Evolutionary conservation across 768 basidiomycete genomes (phyloP), one percentile per base, ranked within the genome.

Genomic region (Rhodotorula babjevae): DNA sequence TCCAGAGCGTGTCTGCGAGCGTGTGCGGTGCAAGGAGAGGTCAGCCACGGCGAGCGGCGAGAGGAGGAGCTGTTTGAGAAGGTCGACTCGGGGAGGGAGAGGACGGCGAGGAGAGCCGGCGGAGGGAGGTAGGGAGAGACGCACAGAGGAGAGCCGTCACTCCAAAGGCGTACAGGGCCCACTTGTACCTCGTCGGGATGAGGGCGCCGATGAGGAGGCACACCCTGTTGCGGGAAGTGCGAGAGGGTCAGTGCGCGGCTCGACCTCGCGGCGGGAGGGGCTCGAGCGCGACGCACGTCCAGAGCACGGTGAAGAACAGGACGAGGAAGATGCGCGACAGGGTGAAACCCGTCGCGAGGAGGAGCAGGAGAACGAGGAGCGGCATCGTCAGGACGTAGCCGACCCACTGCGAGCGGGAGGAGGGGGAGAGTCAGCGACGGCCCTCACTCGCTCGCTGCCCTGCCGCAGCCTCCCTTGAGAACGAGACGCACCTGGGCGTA

Each of bases 311-410:
- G 29, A 60, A 33, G 74, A 61, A 65, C 56, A 69, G 50, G 31
- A 63, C 19, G 67, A 65, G 25, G 74, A 72, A 65, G 46, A 63
- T 40, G 59, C 65, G 56, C 53, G 72, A 60, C 40, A 71, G 66
- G 27, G 61, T 33, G 47, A 74, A 63, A 27, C 62, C 62, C 23
- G 68, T 61, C 33, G 19, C 49, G 55, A 75, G 58, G 11, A 36
- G n/a, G 66, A 74, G 52, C 36, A 67, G 9, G 65, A 76, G 65
- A 59, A 69, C 33, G 29, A 69, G 50, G 62, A 69, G 61, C 47
- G 60, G 55, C 31, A 49, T n/a, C 16, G 47, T 36, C 52, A 67
- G n/a, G 33, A 47, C 49, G 46, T 60, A 65, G 64, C 40, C 69
- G 55, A 71, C 61, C 53, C 61, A 61, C 65, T 70, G 50, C 15